A percentile compares a stretch with the other conserved stretches of the same genome.
Conservation (phyloP, 176 grass and related monocot species). For the Aegilops tauschii region DNA sequence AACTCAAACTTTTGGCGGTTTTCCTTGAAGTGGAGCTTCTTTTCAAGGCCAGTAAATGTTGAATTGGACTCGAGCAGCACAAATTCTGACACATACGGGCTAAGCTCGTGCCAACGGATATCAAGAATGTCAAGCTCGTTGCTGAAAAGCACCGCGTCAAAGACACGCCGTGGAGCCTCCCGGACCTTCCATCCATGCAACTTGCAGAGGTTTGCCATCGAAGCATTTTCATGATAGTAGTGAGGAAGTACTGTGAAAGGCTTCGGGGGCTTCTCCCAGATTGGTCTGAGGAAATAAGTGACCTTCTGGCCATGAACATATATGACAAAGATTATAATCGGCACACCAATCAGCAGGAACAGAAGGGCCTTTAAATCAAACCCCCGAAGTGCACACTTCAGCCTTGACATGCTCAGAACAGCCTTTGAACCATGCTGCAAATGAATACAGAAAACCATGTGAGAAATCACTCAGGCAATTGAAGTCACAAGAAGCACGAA, state of each 20-base stretch:
- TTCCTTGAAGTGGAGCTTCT: conserved; percentile 71
- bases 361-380: conserved; percentile 76
- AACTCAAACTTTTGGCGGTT: conserved; percentile 57
- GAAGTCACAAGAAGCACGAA: conserved; percentile 16
- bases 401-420: conserved; percentile 71
- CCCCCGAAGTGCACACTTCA: conserved; percentile 64
- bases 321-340: conserved; percentile 55
- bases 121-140: conserved; percentile 87
- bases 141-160: conserved; percentile 83
- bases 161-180: conserved; percentile 72
- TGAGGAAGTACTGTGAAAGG: conserved; percentile 70
- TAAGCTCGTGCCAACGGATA: conserved; percentile 86
- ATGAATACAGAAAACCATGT: conserved; percentile 19
- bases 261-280: conserved; percentile 90
- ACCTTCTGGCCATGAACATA: conserved; percentile 87
- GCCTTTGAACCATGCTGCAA: conserved; percentile 67
- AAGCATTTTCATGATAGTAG: conserved; percentile 76
- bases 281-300: conserved; percentile 80
- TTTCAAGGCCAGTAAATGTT: conserved; percentile 77
- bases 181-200: conserved; percentile 81
- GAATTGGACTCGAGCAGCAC: conserved; percentile 86
- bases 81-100: conserved; percentile 78
- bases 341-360: conserved; percentile 61
- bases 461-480: conserved; percentile 14
- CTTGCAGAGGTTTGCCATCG: conserved; percentile 74